phyloP scores from a whole-genome alignment of 2,329 filamentous ascomycete genomes.

The Pseudogymnoascus sp. region DNA sequence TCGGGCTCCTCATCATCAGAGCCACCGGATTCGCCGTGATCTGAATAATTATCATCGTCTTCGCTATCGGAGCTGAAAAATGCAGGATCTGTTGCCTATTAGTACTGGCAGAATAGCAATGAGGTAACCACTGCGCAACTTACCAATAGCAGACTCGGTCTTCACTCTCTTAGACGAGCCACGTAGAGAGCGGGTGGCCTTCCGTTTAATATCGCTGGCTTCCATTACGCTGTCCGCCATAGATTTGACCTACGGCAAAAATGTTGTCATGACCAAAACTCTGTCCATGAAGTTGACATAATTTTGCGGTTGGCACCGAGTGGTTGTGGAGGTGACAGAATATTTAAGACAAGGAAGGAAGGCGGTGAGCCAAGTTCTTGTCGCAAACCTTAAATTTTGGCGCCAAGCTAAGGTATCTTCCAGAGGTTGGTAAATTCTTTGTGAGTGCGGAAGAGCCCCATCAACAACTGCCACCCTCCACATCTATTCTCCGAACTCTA shows the following conservation, averaged over 20 bases:
- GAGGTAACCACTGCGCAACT: not conserved
- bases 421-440: constrained; percentile 20
- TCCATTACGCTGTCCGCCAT: constrained; percentile 19
- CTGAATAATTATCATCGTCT: constrained; percentile 34
- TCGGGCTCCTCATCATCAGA: constrained; percentile 29
- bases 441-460: constrained; percentile 3
- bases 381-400: constrained; percentile 25
- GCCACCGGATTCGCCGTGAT: constrained; percentile 28
- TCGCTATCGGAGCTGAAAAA: constrained; percentile 31
- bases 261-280: constrained; percentile 5
- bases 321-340: constrained; percentile 11
- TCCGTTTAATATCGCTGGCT: constrained; percentile 20
- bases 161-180: constrained; percentile 19
- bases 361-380: constrained; percentile 15
- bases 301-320: constrained; percentile 6
- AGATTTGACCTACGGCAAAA: not conserved
- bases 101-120: constrained; percentile 1
- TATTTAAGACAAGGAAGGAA: not conserved
- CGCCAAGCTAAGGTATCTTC: constrained; percentile 5
- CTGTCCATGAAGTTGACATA: constrained; percentile 6
- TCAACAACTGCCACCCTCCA: constrained; percentile 10
- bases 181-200: constrained; percentile 15
- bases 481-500: constrained; percentile 6
- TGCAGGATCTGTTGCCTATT: not conserved
- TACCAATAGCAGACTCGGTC: constrained; percentile 15